These are phyloP conservation scores for Hebeloma cylindrosporum DNA, from an alignment of 768 basidiomycete genomes.

Conservation along the genomic window DNA sequence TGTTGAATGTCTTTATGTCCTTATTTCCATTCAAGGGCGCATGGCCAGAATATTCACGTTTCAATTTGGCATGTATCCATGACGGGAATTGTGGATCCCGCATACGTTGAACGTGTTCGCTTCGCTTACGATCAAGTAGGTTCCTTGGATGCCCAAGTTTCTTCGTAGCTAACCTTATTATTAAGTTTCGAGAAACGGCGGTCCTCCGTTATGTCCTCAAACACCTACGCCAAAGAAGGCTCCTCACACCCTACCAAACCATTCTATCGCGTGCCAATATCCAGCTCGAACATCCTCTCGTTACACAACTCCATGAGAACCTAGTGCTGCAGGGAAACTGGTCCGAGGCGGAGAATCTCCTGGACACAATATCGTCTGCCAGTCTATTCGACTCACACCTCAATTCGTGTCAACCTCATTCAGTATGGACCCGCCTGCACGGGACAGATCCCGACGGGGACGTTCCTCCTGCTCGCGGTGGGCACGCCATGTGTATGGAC, in stretches of 20 bases:
- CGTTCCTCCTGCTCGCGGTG: conserved; percentile 65
- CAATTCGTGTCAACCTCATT: conserved; percentile 54
- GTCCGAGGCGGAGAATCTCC: conserved; percentile 52
- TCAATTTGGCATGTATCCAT: conserved; percentile 78
- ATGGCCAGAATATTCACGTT: conserved; percentile 71
- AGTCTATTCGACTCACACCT: conserved; percentile 66
- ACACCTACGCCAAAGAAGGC: conserved; percentile 73
- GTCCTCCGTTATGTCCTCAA: conserved; percentile 71
- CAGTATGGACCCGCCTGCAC: conserved; percentile 58
- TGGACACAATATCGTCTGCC: conserved; percentile 48
- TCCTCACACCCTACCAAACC: conserved; percentile 62
- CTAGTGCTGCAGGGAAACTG: conserved; percentile 71
- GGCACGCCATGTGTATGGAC: conserved; percentile 84
- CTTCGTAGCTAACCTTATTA: not conserved
- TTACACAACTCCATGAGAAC: conserved; percentile 61
- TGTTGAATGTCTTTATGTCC: not conserved
- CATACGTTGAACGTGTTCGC: conserved; percentile 55
- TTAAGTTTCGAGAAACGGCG: conserved; percentile 63
- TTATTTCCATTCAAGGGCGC: conserved; percentile 45
- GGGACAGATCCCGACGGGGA: conserved; percentile 68
- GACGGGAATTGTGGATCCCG: conserved; percentile 55
- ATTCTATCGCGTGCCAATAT: conserved; percentile 56
- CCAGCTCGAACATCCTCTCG: conserved; percentile 66
- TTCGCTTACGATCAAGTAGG: conserved; percentile 63
- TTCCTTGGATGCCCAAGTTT: conserved; percentile 6